phyloP scores from a whole-genome alignment of 2,329 filamentous ascomycete species.

The Emergomyces pasteurianus region DNA sequence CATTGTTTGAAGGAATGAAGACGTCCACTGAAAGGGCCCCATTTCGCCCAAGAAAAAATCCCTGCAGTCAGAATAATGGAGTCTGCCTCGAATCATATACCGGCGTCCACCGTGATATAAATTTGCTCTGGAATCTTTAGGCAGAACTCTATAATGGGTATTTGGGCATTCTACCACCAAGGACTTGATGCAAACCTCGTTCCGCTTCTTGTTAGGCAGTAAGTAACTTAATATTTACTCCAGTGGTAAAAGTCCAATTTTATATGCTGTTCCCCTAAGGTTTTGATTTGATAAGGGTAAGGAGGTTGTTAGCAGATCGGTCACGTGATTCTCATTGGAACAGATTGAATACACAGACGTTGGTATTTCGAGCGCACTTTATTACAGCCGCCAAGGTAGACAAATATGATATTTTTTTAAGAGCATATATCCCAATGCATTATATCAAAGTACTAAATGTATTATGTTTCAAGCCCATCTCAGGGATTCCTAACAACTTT shows the following conservation, averaged over 20 bases:
- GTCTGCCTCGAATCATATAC: background rate
- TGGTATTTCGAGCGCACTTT: too few species aligned
- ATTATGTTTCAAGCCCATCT: background rate
- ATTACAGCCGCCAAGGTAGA: background rate
- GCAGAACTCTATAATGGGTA: background rate
- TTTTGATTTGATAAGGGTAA: too few species aligned
- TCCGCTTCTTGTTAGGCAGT: background rate
- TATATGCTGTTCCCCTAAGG: too few species aligned
- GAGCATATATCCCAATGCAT: background rate
- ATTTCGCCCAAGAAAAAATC: background rate
- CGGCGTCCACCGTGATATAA: background rate
- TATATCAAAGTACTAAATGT: background rate
- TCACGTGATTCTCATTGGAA: too few species aligned
- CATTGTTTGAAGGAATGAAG: background rate
- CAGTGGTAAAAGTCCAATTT: too few species aligned
- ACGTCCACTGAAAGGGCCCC: background rate
- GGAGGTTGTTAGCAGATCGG: too few species aligned
- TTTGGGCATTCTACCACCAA: background rate
- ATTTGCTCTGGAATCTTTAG: background rate
- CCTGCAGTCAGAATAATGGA: background rate
- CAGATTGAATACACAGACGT: too few species aligned
- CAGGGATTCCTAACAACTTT: too few species aligned
- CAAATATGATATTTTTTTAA: background rate
- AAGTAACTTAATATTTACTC: too few species aligned
- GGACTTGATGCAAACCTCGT: background rate